Base-by-base conservation (phyloP, 305 asterid species). In the Fraxinus paxiana region DNA sequence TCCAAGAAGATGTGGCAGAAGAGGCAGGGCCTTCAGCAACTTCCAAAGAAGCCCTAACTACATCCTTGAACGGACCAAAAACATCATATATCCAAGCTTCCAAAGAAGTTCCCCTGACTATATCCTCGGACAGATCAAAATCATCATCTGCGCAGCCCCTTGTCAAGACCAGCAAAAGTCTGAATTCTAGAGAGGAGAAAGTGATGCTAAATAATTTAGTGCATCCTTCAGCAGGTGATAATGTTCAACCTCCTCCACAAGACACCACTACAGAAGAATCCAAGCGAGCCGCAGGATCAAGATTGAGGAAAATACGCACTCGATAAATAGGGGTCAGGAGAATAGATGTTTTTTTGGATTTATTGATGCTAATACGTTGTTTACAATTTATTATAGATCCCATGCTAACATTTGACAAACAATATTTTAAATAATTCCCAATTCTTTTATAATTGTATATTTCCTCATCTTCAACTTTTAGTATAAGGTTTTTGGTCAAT, bases 281-380 rank as follows among this genome's bases (percentile, higher is more conserved):
- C 0, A 80, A 46, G 35, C 88, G 84, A 26, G 86, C 89, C 77
- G 87, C 98, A 22, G 92, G 94, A 18, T 86, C 92, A 69, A 90
- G 94, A 87, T 76, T 84, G 31, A 89, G 94, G 91, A 90, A 59
- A 87, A 54, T 84, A 2, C 88, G 79, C 3, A 74, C 15, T 37
- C 87, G 85, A 75, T 83, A 82, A 37, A 89, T 74, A 56, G 33
- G 69, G 69, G 17, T 30, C 74, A 46, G 48, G 35, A 38, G 84
- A 8, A 35, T 73, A 6, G 13, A 38, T 38, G 41, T 38, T 8
- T 12, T 71, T 73, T 70, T 61, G 84, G 81, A 51, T 12, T 51
- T 79, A n/a, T 63, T 81, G 78, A 73, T 74, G 85, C 24, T 74
- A n/a, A 73, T 89, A 83, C 74, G 78, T 82, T 65, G n/a, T 54